Conservation (phyloP, 169 alveolate species). For the Plasmodium reichenowi region DNA sequence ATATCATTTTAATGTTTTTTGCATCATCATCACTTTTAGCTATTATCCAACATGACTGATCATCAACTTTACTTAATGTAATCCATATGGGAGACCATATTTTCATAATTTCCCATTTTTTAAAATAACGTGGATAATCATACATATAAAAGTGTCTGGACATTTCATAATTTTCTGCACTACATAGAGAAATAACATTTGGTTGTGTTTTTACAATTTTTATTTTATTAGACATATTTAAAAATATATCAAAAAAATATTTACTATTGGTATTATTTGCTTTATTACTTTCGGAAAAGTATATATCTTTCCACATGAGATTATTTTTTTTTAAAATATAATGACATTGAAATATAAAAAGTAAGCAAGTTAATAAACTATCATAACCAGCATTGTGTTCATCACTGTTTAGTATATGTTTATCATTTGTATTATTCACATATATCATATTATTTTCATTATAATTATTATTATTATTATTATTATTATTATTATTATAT, state of each 20-base stretch:
- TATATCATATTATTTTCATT: constrained; percentile 4
- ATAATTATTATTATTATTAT: neutral
- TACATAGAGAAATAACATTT: constrained; percentile 82
- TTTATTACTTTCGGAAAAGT: constrained; percentile 41
- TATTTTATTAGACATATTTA: constrained; percentile 79
- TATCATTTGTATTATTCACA: constrained; percentile 3
- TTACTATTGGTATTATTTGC: constrained; percentile 10
- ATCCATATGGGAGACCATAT: constrained; percentile 92
- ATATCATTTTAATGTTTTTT: constrained; percentile 83
- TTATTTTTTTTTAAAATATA: constrained; percentile 77
- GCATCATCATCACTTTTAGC: constrained; percentile 90
- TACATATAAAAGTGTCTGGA: constrained; percentile 89
- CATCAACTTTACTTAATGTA: constrained; percentile 86
- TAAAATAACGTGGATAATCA: constrained; percentile 88
- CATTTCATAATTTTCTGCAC: constrained; percentile 86
- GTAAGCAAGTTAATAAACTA: constrained; percentile 89
- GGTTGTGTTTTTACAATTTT: constrained; percentile 91
- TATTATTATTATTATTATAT: neutral
- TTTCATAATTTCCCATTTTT: constrained; percentile 92
- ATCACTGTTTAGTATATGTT: constrained; percentile 61
- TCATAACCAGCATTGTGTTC: constrained; percentile 92
- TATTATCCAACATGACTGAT: constrained; percentile 89
- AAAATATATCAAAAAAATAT: constrained; percentile 63
- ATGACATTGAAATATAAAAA: constrained; percentile 85
- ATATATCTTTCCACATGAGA: constrained; percentile 62